Conservation (phyloP, 1,139 yeast genomes). For the Zygoascus hellenicus region DNA sequence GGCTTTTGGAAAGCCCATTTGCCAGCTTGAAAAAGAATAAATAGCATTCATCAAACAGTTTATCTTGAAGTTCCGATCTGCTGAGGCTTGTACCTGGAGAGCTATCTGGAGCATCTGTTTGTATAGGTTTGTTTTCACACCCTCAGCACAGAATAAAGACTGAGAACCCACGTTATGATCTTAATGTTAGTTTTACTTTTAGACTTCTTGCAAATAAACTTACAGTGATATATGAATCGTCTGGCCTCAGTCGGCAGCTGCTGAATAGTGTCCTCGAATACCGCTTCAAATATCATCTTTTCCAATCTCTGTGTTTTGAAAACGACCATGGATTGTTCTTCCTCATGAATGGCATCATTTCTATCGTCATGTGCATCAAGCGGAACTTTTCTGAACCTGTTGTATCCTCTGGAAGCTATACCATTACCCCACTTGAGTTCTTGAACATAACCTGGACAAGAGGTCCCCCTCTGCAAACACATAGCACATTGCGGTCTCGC, state of each 20-base stretch:
- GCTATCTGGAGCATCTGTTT: slow-evolving; percentile 1
- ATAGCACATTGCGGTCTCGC: background rate
- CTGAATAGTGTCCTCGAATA: no score
- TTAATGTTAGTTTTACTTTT: no score
- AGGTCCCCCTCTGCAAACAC: background rate
- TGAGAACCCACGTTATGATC: background rate
- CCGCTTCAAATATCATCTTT: no score
- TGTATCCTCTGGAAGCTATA: slow-evolving; percentile 5
- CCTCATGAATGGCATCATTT: background rate
- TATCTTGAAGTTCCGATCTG: background rate
- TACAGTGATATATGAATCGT: no score
- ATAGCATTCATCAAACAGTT: slow-evolving; percentile 7
- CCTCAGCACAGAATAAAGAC: background rate
- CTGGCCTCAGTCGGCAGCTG: no score
- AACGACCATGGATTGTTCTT: no score
- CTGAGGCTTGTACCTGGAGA: background rate
- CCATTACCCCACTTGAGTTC: slow-evolving; percentile 2
- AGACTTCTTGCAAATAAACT: no score
- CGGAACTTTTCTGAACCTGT: background rate
- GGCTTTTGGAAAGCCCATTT: background rate
- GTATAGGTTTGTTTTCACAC: background rate
- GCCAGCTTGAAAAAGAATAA: background rate
- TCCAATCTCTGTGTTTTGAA: no score
- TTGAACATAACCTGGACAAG: slow-evolving; percentile 5
- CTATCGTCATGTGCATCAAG: background rate